Base-by-base conservation (phyloP, 2,329 filamentous ascomycete species). In the Akanthomyces dipterigenus region DNA sequence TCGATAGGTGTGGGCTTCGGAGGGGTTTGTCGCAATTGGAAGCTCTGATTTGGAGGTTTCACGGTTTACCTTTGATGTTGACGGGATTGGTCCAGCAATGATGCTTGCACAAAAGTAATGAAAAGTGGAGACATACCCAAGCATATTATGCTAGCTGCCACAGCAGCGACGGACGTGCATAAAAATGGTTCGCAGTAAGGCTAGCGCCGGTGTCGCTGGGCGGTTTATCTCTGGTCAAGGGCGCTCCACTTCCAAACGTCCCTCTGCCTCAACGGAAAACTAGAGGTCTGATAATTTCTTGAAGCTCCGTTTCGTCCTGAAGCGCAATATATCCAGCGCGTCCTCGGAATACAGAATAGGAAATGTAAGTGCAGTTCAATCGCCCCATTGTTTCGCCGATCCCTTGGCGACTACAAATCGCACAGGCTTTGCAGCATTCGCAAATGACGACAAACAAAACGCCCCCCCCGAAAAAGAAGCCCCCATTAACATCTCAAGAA, bases 181-280 rank as follows among this genome's bases (percentile, higher is more conserved):
- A 59, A 51, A 50, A 51, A 8, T 5, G 6, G n/a, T 20, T n/a
- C 55, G n/a, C 20, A 34, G 28, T 12, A 38, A 53, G 49, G 49
- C n/a, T 61, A 55, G 50, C 40, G 55, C 61, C 61, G 61, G 55
- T 62, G 55, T 62, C 61, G 61, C 61, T 61, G 58, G 26, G 36
- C 53, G 54, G 60, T 57, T 62, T 55, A 62, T 62, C 60, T 57
- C 60, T 46, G 53, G 60, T 36, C 38, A 50, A 20, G 55, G 42
- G 45, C 14, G 22, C 36, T 31, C 34, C 53, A 31, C 42, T 45
- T 54, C 60, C 60, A 24, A 57, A 45, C 28, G 45, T 42, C 28
- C 24, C n/a, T 50, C 38, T 38, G 22, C 42, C 56, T 60, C 57
- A 60, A 60, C 57, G 57, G 50, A 55, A 61, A 55, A 14, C 50